Percentiles rank a stretch among this genome's conserved stretches.
These are phyloP conservation scores for Kodamaea fukazawae DNA, from an alignment of 805 yeast genomes.

Conservation along the genomic window DNA sequence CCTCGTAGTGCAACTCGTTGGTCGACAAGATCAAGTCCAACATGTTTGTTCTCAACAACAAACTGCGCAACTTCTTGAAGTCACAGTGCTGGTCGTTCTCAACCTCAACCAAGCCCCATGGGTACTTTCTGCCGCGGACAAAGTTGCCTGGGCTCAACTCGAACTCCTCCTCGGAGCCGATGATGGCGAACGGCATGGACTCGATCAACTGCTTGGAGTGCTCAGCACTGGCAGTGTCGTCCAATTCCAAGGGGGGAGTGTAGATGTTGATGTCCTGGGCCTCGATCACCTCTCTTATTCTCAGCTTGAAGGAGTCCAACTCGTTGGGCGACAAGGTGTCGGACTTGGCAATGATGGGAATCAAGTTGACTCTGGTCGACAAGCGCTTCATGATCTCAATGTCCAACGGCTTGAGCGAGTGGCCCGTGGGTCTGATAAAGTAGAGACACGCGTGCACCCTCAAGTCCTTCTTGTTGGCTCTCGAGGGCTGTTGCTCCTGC, in stretches of 20 bases:
- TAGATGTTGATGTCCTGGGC: constrained; percentile 80
- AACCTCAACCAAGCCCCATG: constrained; percentile 89
- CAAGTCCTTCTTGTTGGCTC: constrained; percentile 65
- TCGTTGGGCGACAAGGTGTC: constrained; percentile 77
- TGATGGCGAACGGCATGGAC: constrained; percentile 82
- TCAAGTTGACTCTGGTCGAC: constrained; percentile 75
- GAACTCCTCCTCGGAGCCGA: constrained; percentile 72
- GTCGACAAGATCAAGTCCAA: constrained; percentile 79
- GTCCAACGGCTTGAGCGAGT: constrained; percentile 82
- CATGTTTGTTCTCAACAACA: constrained; percentile 78
- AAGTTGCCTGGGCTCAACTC: constrained; percentile 60
- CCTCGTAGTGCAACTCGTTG: constrained; percentile 76
- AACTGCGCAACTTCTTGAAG: constrained; percentile 74
- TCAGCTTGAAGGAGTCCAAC: constrained; percentile 62
- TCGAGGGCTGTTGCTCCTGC: constrained; percentile 88
- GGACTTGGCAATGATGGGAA: constrained; percentile 87
- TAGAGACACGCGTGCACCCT: constrained; percentile 90
- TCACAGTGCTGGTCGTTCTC: constrained; percentile 86
- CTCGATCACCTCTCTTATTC: constrained; percentile 79
- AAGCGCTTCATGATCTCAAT: constrained; percentile 84
- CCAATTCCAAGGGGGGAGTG: constrained; percentile 77
- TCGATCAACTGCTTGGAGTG: constrained; percentile 79
- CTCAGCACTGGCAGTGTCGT: constrained; percentile 73
- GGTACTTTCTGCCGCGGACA: constrained; percentile 79
- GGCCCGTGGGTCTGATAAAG: constrained; percentile 90